phyloP scores from a whole-genome alignment of 345 rosid genomes.

The Eucalyptus guilfoylei region DNA sequence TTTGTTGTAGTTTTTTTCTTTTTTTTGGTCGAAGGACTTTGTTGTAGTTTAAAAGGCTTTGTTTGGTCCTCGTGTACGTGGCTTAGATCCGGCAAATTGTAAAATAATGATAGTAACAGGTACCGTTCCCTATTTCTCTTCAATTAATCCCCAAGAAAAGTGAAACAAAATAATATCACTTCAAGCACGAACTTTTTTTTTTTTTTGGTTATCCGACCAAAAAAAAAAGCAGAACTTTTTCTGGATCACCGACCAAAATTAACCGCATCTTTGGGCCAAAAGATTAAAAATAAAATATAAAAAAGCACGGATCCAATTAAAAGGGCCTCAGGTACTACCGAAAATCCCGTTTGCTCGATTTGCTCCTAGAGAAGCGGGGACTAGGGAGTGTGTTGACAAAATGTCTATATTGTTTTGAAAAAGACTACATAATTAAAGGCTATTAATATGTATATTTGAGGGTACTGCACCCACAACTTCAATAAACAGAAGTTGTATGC shows the following conservation, averaged over 20 bases:
- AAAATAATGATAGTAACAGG: not conserved
- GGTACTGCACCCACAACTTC: accelerated
- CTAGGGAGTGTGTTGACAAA: not conserved
- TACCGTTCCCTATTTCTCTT: not conserved
- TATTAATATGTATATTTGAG: not conserved
- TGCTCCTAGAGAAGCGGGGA: not conserved
- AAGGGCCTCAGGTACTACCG: not conserved
- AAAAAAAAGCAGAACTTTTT: not conserved
- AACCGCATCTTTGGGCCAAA: not conserved
- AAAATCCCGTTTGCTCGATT: not conserved
- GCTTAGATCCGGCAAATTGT: not conserved
- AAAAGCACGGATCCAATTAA: not conserved
- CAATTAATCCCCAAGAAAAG: not conserved
- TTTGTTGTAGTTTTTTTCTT: not conserved
- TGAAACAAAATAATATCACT: not conserved
- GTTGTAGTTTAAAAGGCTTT: not conserved
- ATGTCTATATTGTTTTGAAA: not conserved
- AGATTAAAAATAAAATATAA: not conserved
- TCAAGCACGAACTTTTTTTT: too few species aligned
- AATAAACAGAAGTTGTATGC: not conserved
- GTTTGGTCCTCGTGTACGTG: not conserved
- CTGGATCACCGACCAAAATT: not conserved
- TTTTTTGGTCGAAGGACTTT: not conserved
- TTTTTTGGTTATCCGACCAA: too few species aligned
- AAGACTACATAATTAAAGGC: not conserved